Percentiles rank a stretch among this genome's conserved stretches.
phyloP scores from a whole-genome alignment of 2,329 filamentous ascomycete species.

The Colletotrichum lentis region DNA sequence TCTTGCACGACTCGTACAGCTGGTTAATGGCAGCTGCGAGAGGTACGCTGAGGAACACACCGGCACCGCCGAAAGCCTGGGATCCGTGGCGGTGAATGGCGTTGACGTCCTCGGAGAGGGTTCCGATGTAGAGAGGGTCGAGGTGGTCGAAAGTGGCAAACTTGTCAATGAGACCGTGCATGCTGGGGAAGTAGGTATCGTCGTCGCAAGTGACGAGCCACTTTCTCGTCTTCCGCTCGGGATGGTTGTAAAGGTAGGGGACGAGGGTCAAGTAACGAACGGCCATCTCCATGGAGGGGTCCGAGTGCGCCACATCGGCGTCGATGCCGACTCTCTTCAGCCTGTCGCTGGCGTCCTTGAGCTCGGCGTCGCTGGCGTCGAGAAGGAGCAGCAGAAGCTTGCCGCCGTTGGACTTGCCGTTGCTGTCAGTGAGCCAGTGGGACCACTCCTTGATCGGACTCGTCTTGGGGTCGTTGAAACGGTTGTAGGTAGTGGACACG shows the following conservation, averaged over 20 bases:
- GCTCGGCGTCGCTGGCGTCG: slow-evolving; percentile 60
- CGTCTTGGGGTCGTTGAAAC: slow-evolving; percentile 61
- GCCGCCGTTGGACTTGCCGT: slow-evolving; percentile 63
- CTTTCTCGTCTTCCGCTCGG: slow-evolving; percentile 57
- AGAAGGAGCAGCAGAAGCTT: slow-evolving; percentile 64
- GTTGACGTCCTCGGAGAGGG: slow-evolving; percentile 67
- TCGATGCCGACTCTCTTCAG: slow-evolving; percentile 61
- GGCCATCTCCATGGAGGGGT: slow-evolving; percentile 64
- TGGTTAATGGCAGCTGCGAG: slow-evolving; percentile 56
- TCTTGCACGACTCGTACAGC: slow-evolving; percentile 57
- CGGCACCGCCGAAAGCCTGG: slow-evolving; percentile 70
- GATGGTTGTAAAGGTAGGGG: slow-evolving; percentile 62
- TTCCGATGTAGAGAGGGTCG: slow-evolving; percentile 66
- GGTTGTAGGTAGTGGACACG: slow-evolving; percentile 65
- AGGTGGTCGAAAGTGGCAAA: slow-evolving; percentile 62
- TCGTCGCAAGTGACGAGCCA: slow-evolving; percentile 72
- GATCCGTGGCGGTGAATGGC: slow-evolving; percentile 68
- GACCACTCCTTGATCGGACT: slow-evolving; percentile 66
- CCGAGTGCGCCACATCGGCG: slow-evolving; percentile 64
- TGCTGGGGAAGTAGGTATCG: slow-evolving; percentile 71
- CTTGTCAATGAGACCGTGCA: slow-evolving; percentile 61
- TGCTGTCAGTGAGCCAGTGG: slow-evolving; percentile 66
- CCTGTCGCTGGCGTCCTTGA: slow-evolving; percentile 57
- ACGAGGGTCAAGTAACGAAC: slow-evolving; percentile 65
- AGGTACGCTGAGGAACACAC: slow-evolving; percentile 67